Evolutionary conservation across 176 grass and related monocot genomes (phyloP).

Genomic region (Musa beccarii): DNA sequence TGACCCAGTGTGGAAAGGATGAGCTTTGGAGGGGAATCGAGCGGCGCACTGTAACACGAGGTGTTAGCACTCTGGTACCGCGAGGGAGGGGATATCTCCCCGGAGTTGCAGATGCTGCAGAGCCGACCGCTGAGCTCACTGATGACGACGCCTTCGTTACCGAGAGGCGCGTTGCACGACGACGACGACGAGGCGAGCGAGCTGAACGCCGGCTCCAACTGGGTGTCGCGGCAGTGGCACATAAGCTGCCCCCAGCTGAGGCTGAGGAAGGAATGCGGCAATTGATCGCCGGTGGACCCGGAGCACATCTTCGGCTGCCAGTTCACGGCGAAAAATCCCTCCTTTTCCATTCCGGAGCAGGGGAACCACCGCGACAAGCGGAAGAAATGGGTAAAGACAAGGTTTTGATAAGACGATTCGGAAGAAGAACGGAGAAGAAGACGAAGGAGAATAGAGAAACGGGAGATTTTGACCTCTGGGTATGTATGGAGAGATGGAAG

Average conservation of each 20-base stretch:
- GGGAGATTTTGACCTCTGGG: not conserved
- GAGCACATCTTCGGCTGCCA: not conserved
- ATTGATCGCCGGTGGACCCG: not conserved
- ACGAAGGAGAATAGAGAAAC: not conserved
- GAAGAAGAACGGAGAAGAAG: not conserved
- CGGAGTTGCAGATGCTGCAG: conserved; percentile 50
- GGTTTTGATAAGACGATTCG: not conserved
- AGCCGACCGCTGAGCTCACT: conserved; percentile 54
- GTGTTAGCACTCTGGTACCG: conserved; percentile 31
- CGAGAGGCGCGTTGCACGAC: conserved; percentile 21
- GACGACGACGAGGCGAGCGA: conserved; percentile 38
- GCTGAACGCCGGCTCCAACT: conserved; percentile 35
- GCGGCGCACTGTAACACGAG: conserved; percentile 55
- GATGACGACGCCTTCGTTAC: conserved; percentile 30
- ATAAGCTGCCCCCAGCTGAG: conserved; percentile 4
- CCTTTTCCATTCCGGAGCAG: conserved; percentile 20
- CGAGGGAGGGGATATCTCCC: conserved; percentile 14
- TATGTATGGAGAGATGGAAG: not conserved
- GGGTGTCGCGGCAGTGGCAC: not conserved
- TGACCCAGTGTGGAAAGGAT: not conserved
- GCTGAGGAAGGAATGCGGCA: conserved; percentile 13
- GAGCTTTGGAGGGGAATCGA: conserved; percentile 40
- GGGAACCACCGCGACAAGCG: not conserved
- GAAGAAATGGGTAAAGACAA: not conserved
- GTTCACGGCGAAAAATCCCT: conserved; percentile 30